A percentile compares a stretch with the other conserved stretches of the same genome.
Conservation (phyloP, 495 filamentous ascomycete genomes). For the Aspergillus saccharolyticus region DNA sequence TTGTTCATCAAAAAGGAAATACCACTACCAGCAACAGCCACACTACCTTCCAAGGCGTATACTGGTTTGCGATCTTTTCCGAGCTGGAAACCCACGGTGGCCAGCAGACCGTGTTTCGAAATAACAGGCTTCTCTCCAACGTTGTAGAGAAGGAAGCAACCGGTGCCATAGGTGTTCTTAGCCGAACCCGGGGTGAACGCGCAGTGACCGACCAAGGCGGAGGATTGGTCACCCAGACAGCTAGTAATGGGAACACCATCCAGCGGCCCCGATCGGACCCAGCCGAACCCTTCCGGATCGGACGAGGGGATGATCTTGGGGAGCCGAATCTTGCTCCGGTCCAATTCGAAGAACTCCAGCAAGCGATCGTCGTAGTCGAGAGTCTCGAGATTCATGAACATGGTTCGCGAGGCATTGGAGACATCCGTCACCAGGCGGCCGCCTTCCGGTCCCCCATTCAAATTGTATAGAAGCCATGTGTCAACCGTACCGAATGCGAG, state of each 20-base stretch:
- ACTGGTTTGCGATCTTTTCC: constrained; percentile 62
- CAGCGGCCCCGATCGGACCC: constrained; percentile 59
- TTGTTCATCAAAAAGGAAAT: constrained; percentile 92
- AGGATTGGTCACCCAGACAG: constrained; percentile 88
- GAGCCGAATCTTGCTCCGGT: constrained; percentile 67
- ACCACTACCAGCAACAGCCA: constrained; percentile 86
- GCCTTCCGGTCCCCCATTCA: constrained; percentile 75
- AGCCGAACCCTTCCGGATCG: constrained; percentile 69
- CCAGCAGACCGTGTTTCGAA: constrained; percentile 81
- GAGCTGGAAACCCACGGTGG: constrained; percentile 79
- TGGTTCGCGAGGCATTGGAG: constrained; percentile 89
- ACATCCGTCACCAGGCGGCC: constrained; percentile 78
- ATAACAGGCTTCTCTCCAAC: constrained; percentile 87
- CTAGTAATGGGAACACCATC: constrained; percentile 77
- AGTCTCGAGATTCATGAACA: constrained; percentile 92
- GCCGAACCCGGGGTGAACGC: constrained; percentile 81
- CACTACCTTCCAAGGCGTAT: constrained; percentile 89
- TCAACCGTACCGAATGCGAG: constrained; percentile 93
- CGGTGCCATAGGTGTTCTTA: constrained; percentile 96
- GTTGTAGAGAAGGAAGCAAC: constrained; percentile 93
- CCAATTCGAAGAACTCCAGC: constrained; percentile 77
- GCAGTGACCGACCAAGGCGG: constrained; percentile 87
- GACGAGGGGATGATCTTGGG: constrained; percentile 87
- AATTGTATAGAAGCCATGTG: constrained; percentile 83
- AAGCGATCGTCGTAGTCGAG: constrained; percentile 80